Conservation (phyloP, 257 asterid species). For the Plantago major region DNA sequence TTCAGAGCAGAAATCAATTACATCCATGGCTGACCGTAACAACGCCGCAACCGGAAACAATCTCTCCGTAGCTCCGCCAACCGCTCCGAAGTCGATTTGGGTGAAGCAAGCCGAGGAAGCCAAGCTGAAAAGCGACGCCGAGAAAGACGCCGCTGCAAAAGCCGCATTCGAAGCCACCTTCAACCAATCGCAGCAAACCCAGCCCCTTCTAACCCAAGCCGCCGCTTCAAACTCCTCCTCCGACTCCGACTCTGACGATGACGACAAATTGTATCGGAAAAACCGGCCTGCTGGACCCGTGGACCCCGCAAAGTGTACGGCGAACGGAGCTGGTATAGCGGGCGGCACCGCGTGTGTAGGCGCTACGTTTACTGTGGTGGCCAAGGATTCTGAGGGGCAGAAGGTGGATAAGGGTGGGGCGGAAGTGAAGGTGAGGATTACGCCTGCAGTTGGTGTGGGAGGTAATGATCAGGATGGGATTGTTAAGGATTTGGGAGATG, state of each 20-base stretch:
- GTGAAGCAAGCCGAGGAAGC: constrained; percentile 98
- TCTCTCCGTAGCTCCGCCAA: constrained; percentile 21
- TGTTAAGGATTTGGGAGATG: constrained; percentile 92
- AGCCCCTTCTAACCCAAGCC: constrained; percentile 27
- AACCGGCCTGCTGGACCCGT: constrained; percentile 66
- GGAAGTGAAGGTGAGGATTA: constrained; percentile 61
- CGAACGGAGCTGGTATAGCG: constrained; percentile 87
- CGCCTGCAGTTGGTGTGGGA: constrained; percentile 87
- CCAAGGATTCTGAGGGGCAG: constrained; percentile 77
- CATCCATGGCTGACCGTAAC: constrained; percentile 72
- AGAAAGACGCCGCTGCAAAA: constrained; percentile 93
- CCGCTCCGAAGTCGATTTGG: constrained; percentile 78
- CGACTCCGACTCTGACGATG: constrained; percentile 49
- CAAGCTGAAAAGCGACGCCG: constrained; percentile 87
- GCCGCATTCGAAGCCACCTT: constrained; percentile 99
- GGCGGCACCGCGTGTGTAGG: constrained; percentile 91
- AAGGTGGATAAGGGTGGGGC: constrained; percentile 84
- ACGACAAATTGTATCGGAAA: constrained; percentile 46
- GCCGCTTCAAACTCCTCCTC: constrained; percentile 16
- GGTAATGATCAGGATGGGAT: constrained; percentile 79
- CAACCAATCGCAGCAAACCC: constrained; percentile 41
- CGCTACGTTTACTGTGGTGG: constrained; percentile 64
- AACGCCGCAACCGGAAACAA: constrained; percentile 28
- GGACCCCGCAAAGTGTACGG: constrained; percentile 90
- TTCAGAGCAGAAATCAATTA: not conserved